Evolutionary conservation across 1,284 basidiomycete genomes (phyloP).

Genomic region (Naganishia sp.): DNA sequence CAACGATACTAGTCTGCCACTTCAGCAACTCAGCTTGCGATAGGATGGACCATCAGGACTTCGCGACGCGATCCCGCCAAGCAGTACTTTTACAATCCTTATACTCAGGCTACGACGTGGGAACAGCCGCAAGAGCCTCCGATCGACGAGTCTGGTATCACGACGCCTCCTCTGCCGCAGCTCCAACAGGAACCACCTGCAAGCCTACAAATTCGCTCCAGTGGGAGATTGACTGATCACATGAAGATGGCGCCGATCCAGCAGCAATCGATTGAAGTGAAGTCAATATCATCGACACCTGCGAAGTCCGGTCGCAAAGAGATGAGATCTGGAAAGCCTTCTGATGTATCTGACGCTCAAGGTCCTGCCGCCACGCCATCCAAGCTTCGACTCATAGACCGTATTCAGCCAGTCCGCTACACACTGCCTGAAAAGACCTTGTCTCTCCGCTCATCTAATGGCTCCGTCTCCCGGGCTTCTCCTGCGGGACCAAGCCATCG

Average conservation of each 20-base stretch:
- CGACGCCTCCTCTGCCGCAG: conserved; percentile 16
- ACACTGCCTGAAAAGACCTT: conserved; percentile 7
- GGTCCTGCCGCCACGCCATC: background rate
- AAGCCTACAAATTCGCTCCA: conserved; percentile 9
- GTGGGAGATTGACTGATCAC: conserved; percentile 18
- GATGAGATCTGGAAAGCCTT: background rate
- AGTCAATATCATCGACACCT: background rate
- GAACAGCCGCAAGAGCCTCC: conserved; percentile 7
- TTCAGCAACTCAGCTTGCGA: background rate
- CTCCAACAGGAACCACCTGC: conserved; percentile 5
- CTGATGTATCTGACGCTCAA: background rate
- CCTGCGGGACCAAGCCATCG: conserved; percentile 1
- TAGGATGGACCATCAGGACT: conserved; percentile 18
- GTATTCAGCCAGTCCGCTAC: conserved; percentile 22
- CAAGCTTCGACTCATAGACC: conserved; percentile 23
- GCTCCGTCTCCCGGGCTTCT: background rate
- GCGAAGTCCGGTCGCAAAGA: background rate
- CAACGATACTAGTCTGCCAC: background rate
- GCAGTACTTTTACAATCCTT: conserved; percentile 25
- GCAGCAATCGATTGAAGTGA: background rate
- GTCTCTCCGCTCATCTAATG: conserved; percentile 1
- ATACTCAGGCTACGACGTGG: conserved; percentile 12
- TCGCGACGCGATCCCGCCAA: conserved; percentile 12
- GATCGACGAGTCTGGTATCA: conserved; percentile 20
- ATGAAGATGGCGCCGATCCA: conserved; percentile 24